Conservation (phyloP, 129 eudicot species). For the Tanacetum coccineum region DNA sequence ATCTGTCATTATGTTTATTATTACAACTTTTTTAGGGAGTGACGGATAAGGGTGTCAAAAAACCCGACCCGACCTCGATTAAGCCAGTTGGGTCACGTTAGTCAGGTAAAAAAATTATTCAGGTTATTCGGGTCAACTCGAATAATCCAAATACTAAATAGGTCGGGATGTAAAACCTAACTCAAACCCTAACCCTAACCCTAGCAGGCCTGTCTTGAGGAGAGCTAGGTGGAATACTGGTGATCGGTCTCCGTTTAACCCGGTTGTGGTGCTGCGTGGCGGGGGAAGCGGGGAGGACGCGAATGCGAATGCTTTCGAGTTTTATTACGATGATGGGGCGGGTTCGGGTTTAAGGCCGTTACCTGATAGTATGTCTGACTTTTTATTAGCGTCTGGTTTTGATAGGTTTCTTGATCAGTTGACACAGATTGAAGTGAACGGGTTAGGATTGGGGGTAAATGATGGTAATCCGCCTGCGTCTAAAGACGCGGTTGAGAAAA, state of each 20-base stretch:
- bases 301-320: constrained; percentile 33
- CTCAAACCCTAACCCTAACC: constrained; percentile 8
- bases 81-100: no score
- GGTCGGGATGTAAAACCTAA: constrained; percentile 26
- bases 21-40: no score
- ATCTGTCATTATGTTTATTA: no score
- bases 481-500: constrained; percentile 68
- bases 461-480: constrained; percentile 72
- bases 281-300: neutral
- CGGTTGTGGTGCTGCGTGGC: constrained; percentile 30
- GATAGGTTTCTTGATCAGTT: constrained; percentile 79
- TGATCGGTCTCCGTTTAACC: constrained; percentile 68
- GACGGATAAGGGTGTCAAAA: no score
- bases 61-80: no score
- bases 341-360: constrained; percentile 68
- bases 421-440: constrained; percentile 70
- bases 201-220: constrained; percentile 40
- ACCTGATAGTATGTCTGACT: constrained; percentile 65
- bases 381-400: constrained; percentile 73
- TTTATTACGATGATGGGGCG: constrained; percentile 61
- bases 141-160: no score
- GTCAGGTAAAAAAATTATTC: no score
- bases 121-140: no score
- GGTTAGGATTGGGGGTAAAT: constrained; percentile 54
- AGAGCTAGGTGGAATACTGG: constrained; percentile 58